Conservation (phyloP, 306 rosid species). For the Ceratonia siliqua region DNA sequence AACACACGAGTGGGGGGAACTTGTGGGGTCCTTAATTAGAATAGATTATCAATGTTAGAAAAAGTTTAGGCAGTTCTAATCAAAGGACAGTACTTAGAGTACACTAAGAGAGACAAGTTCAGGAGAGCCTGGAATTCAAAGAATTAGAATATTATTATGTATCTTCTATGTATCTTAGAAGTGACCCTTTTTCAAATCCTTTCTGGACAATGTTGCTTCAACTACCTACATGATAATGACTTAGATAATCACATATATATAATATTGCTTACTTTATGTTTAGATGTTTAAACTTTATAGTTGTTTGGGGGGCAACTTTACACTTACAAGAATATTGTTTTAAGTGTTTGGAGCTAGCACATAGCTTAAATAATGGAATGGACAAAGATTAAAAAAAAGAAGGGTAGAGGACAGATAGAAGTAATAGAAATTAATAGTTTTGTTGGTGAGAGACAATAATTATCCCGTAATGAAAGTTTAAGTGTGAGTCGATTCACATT, state of each 20-base stretch:
- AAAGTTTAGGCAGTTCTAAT: conserved; percentile 34
- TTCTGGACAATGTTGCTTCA: conserved; percentile 38
- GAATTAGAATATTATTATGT: neutral
- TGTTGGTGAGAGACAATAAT: no score
- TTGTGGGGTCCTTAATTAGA: conserved; percentile 21
- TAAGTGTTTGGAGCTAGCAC: neutral
- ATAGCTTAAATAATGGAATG: neutral
- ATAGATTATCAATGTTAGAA: conserved; percentile 2
- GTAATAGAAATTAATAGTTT: no score
- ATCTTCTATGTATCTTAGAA: neutral
- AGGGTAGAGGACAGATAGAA: neutral
- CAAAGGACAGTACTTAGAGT: conserved; percentile 26
- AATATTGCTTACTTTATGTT: neutral
- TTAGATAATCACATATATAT: neutral
- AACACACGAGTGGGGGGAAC: conserved; percentile 50
- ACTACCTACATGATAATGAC: conserved; percentile 27
- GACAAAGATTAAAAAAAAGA: neutral
- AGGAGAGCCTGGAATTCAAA: conserved; percentile 21
- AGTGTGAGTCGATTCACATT: no score
- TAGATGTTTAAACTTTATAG: neutral
- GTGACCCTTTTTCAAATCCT: conserved; percentile 11
- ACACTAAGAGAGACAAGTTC: conserved; percentile 36
- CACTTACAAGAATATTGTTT: neutral
- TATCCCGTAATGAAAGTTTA: no score
- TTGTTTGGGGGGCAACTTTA: neutral